These are phyloP conservation scores for Claviceps capensis DNA, from an alignment of 2,329 filamentous ascomycete species.

Conservation along the genomic window DNA sequence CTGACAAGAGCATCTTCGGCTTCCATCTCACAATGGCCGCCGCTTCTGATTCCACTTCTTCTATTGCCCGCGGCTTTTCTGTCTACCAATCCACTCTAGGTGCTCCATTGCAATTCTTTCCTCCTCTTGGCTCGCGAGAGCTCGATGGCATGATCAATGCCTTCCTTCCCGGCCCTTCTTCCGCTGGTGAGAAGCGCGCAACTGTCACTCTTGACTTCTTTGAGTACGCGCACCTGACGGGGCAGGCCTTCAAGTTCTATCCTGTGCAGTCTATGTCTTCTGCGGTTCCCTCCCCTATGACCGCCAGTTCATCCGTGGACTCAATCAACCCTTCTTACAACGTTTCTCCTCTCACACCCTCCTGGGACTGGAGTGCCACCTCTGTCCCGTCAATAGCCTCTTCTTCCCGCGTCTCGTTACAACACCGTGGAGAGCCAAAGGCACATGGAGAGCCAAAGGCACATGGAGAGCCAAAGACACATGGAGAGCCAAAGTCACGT, in stretches of 20 bases:
- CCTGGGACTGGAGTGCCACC: conserved; percentile 30
- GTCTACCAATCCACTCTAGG: conserved; percentile 46
- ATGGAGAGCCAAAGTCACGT: conserved; percentile 7
- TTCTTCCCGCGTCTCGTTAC: conserved; percentile 17
- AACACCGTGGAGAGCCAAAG: conserved; percentile 15
- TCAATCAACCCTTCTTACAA: conserved; percentile 34
- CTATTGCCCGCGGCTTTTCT: conserved; percentile 37
- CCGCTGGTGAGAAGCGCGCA: conserved; percentile 45
- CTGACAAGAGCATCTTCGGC: background rate
- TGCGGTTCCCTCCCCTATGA: conserved; percentile 28
- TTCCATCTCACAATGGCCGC: conserved; percentile 14
- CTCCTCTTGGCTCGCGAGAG: conserved; percentile 49
- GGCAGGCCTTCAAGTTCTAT: conserved; percentile 49
- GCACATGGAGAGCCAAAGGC: conserved; percentile 2
- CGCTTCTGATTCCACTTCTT: conserved; percentile 7
- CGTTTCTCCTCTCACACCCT: conserved; percentile 34
- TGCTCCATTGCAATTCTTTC: conserved; percentile 47
- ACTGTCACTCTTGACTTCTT: conserved; percentile 46
- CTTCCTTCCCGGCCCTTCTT: conserved; percentile 38
- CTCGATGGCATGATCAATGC: conserved; percentile 45
- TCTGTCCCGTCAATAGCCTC: conserved; percentile 11
- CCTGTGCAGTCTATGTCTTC: conserved; percentile 27
- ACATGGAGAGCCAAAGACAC: conserved; percentile 13
- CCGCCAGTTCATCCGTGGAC: conserved; percentile 26
- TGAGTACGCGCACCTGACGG: conserved; percentile 36